A percentile compares a stretch with the other conserved stretches of the same genome.
phyloP scores from a whole-genome alignment of 2,329 filamentous ascomycete genomes.

The Iodosphaeria phyllophila region DNA sequence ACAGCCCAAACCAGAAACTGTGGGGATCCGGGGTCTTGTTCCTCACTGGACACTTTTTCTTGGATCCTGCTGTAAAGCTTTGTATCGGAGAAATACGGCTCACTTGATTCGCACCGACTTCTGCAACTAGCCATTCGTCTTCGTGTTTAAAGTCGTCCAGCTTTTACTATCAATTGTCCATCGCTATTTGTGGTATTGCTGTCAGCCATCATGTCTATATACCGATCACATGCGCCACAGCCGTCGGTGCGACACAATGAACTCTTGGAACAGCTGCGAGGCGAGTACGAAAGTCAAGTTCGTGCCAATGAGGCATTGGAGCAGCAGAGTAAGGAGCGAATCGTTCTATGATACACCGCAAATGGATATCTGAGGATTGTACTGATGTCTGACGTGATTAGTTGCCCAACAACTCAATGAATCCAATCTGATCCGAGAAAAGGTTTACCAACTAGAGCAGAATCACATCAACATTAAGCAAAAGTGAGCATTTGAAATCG shows the following conservation, averaged over 20 bases:
- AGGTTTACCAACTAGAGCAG: slow-evolving; percentile 86
- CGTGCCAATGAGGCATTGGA: slow-evolving; percentile 75
- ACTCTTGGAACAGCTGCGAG: slow-evolving; percentile 75
- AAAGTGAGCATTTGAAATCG: slow-evolving; percentile 69
- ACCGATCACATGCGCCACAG: slow-evolving; percentile 64
- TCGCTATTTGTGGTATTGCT: no score
- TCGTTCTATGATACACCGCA: neutral
- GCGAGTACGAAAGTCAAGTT: slow-evolving; percentile 76
- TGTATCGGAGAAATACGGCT: no score
- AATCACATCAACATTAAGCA: slow-evolving; percentile 73
- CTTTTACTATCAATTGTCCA: no score
- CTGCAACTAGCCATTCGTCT: no score
- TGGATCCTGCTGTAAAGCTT: no score
- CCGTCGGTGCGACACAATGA: slow-evolving; percentile 59
- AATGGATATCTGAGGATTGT: neutral
- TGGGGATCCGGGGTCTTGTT: no score
- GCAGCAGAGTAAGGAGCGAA: slow-evolving; percentile 60
- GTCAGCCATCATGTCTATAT: slow-evolving; percentile 56
- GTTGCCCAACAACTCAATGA: slow-evolving; percentile 84
- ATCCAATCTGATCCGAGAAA: slow-evolving; percentile 84
- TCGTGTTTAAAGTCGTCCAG: no score
- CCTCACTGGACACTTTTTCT: no score
- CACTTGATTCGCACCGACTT: no score
- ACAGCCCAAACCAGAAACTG: no score
- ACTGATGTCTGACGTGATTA: slow-evolving; percentile 16